These are phyloP conservation scores for Plasmodium vinckei DNA, from an alignment of 169 alveolate genomes.

Conservation along the genomic window DNA sequence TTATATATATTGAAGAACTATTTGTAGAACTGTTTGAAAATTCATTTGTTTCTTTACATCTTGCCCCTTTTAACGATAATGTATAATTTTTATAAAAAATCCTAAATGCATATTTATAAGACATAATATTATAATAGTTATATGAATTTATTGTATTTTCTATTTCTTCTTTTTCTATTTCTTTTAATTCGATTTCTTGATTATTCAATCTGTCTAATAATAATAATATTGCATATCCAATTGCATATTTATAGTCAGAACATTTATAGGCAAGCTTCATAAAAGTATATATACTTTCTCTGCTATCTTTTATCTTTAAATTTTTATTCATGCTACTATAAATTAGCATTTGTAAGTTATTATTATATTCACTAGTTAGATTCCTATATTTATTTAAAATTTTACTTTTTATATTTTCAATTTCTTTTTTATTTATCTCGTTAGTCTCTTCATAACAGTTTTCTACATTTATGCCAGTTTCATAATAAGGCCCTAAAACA, in stretches of 20 bases:
- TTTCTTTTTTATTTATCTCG: slow-evolving; percentile 11
- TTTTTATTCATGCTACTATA: slow-evolving; percentile 1
- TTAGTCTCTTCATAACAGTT: background rate
- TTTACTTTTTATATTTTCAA: slow-evolving; percentile 20
- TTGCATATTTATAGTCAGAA: slow-evolving; percentile 22
- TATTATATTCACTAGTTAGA: slow-evolving; percentile 14
- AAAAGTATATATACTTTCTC: slow-evolving; percentile 40
- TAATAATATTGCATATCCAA: slow-evolving; percentile 39
- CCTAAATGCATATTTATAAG: slow-evolving; percentile 38
- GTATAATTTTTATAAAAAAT: slow-evolving; percentile 9
- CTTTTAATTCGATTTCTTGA: slow-evolving; percentile 28
- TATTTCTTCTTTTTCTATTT: slow-evolving; percentile 30
- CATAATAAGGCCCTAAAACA: background rate
- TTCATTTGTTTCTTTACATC: background rate
- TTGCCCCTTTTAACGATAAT: background rate
- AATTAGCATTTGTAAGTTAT: slow-evolving; percentile 10
- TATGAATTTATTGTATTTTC: slow-evolving; percentile 30
- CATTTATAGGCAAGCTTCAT: slow-evolving; percentile 20
- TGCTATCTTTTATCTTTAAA: slow-evolving; percentile 5
- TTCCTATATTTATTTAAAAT: slow-evolving; percentile 33
- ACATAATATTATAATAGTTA: slow-evolving; percentile 13
- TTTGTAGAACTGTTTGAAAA: background rate
- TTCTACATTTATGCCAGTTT: background rate
- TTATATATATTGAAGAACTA: background rate
- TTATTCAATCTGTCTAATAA: slow-evolving; percentile 34